These are phyloP conservation scores for Phylloporus arenicola DNA, from an alignment of 768 basidiomycete species.

Conservation along the genomic window DNA sequence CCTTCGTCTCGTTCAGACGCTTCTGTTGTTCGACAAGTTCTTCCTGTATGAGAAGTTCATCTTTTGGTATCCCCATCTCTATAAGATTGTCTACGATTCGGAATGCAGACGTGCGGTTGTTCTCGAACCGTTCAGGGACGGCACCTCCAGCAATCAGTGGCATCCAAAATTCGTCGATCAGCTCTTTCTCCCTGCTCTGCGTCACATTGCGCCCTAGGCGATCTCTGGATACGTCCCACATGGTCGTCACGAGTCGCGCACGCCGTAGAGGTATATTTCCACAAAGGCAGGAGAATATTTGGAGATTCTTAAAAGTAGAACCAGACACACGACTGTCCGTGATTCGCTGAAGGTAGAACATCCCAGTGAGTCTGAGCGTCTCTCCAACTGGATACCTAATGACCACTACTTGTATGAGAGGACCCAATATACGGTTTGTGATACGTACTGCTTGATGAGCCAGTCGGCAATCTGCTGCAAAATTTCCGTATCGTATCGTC, in stretches of 20 bases:
- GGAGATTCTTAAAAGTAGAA: constrained; percentile 25
- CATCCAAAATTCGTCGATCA: no score
- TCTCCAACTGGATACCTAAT: constrained; percentile 3
- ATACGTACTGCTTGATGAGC: not conserved
- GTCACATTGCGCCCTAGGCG: no score
- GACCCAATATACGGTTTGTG: no score
- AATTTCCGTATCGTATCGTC: not conserved
- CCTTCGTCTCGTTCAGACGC: no score
- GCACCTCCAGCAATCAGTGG: constrained; percentile 3
- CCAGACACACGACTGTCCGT: constrained; percentile 33
- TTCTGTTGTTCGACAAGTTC: no score
- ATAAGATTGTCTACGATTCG: not conserved
- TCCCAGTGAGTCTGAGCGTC: constrained; percentile 20
- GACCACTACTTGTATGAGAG: no score
- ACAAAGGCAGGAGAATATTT: constrained; percentile 30
- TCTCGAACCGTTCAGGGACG: not conserved
- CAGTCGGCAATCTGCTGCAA: not conserved
- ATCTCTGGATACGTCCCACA: no score
- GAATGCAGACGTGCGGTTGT: not conserved
- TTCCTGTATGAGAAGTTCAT: constrained; percentile 6
- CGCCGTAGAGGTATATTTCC: constrained; percentile 20
- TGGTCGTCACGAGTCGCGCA: constrained; percentile 30
- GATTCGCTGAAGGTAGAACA: constrained; percentile 33
- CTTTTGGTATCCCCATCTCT: not conserved
- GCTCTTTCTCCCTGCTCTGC: no score